These are phyloP conservation scores for Sungouiozyma ichnusensis DNA, from an alignment of 805 yeast species.

Conservation along the genomic window DNA sequence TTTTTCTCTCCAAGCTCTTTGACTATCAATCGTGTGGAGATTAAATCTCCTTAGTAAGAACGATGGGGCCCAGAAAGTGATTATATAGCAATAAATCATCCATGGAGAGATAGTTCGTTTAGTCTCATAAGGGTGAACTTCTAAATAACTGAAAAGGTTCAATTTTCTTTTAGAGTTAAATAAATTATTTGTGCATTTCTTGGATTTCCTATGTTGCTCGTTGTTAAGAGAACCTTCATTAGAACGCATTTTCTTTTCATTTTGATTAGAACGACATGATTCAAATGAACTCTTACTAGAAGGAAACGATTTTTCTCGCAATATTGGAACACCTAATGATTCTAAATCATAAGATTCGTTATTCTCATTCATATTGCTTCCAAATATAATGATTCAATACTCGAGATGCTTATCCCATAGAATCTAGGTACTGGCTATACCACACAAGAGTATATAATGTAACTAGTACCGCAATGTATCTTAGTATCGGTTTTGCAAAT, in stretches of 20 bases:
- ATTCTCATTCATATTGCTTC: background rate
- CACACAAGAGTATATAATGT: no score
- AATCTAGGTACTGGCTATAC: no score
- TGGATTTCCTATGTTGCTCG: no score
- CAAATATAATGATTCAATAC: no score
- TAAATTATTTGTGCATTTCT: no score
- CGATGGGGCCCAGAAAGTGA: constrained; percentile 91
- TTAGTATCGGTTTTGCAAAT: background rate
- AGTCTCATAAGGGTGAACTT: background rate
- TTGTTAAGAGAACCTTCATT: no score
- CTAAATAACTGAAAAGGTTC: background rate
- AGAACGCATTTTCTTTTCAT: background rate
- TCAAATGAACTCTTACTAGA: background rate
- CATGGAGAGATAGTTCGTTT: constrained; percentile 37
- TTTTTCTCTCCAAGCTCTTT: constrained; percentile 95
- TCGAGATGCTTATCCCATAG: no score
- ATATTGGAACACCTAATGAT: background rate
- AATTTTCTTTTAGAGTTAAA: background rate
- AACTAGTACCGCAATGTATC: no score
- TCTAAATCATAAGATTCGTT: background rate
- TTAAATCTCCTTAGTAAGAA: constrained; percentile 51
- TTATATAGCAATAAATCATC: constrained; percentile 65
- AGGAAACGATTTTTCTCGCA: background rate
- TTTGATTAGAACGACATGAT: background rate
- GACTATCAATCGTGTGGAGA: constrained; percentile 66